Conservation (phyloP, 2,329 filamentous ascomycete genomes). For the Fusarium papillatum region DNA sequence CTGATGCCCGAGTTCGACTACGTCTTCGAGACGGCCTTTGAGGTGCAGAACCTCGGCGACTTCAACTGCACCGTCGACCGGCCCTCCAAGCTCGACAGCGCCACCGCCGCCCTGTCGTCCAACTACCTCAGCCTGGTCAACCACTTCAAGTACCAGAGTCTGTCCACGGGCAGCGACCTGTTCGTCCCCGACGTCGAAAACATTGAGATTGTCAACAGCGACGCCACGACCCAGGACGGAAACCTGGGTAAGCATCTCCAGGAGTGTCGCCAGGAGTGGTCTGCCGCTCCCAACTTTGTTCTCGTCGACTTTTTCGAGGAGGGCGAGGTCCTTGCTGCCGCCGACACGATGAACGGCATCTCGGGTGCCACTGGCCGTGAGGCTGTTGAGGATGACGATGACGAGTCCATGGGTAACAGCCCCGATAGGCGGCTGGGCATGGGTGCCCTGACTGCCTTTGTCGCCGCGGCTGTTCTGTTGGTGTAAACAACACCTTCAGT, state of each 20-base stretch:
- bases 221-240: conserved; percentile 66
- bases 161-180: conserved; percentile 62
- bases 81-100: conserved; percentile 65
- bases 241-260: conserved; percentile 66
- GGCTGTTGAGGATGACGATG: conserved; percentile 22
- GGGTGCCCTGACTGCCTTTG: conserved; percentile 58
- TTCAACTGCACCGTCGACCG: conserved; percentile 83
- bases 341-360: conserved; percentile 76
- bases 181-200: conserved; percentile 72
- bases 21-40: conserved; percentile 81
- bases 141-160: conserved; percentile 79
- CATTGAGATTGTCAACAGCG: conserved; percentile 75
- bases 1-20: conserved; percentile 74
- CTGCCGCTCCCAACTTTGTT: conserved; percentile 77
- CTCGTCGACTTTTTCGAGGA: conserved; percentile 86
- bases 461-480: conserved; percentile 57
- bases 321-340: conserved; percentile 76
- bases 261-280: conserved; percentile 70
- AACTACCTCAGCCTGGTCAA: conserved; percentile 81
- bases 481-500: conserved; percentile 30
- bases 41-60: conserved; percentile 70
- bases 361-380: conserved; percentile 53
- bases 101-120: conserved; percentile 65
- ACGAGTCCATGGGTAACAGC: conserved; percentile 33
- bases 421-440: conserved; percentile 44